A percentile compares a stretch with the other conserved stretches of the same genome.
phyloP scores from a whole-genome alignment of 2,329 filamentous ascomycete species.

The Colletotrichum sp. region DNA sequence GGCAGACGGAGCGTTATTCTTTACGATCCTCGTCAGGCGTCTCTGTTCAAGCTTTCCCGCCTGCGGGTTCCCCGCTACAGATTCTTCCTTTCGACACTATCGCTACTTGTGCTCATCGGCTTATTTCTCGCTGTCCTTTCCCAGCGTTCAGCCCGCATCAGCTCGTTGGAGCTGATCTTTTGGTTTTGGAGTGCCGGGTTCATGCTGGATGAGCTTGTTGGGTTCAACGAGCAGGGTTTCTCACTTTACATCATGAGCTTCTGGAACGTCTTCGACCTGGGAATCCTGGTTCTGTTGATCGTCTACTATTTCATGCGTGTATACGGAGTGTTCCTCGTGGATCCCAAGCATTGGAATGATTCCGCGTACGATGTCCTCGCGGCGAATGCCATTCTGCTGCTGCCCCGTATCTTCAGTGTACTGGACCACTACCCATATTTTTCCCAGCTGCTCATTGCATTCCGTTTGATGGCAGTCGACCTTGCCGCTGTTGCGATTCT shows the following conservation, averaged over 20 bases:
- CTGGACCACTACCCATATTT: conserved; percentile 97
- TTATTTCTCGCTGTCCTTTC: conserved; percentile 85
- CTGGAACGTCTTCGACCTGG: conserved; percentile 95
- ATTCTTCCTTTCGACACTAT: conserved; percentile 87
- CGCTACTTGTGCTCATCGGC: conserved; percentile 82
- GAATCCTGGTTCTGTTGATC: conserved; percentile 84
- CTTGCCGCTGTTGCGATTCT: conserved; percentile 83
- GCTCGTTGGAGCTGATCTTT: conserved; percentile 84
- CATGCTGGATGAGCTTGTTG: conserved; percentile 95
- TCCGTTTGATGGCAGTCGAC: conserved; percentile 92
- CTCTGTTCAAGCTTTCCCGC: conserved; percentile 88
- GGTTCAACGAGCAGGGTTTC: conserved; percentile 96
- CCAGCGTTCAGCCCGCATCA: conserved; percentile 80
- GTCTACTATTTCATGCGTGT: conserved; percentile 89
- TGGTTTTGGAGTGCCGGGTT: conserved; percentile 99
- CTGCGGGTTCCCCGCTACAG: conserved; percentile 91
- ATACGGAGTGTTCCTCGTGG: conserved; percentile 84
- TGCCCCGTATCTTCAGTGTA: conserved; percentile 90
- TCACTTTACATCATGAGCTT: conserved; percentile 97
- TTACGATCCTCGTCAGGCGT: conserved; percentile 90
- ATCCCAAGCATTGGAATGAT: conserved; percentile 75
- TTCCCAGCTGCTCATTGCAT: conserved; percentile 91
- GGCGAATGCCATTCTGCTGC: conserved; percentile 85
- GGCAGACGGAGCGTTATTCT: conserved; percentile 79
- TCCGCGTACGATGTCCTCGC: conserved; percentile 95